Conservation (phyloP, 2,329 filamentous ascomycete species). For the Ascochyta fabae region DNA sequence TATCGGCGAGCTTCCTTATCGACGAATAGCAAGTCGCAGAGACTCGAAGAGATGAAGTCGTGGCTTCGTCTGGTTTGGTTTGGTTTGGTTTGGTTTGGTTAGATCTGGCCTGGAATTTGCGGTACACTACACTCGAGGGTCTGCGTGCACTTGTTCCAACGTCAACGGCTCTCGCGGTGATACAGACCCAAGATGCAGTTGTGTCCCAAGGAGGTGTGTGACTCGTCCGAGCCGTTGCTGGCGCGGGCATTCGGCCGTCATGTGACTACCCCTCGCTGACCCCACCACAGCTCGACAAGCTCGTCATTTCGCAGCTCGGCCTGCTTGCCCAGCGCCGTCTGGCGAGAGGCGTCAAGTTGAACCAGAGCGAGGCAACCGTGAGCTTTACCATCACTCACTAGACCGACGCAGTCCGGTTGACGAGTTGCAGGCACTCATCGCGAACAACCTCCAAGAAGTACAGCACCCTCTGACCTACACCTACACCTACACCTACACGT, state of each 20-base stretch:
- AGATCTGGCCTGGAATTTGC: not conserved
- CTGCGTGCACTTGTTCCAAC: constrained; percentile 4
- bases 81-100: constrained; percentile 9
- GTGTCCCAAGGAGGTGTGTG: constrained; percentile 48
- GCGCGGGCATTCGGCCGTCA: not conserved
- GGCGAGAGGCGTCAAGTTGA: constrained; percentile 85
- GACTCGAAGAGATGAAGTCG: not conserved
- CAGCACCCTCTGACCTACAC: not conserved
- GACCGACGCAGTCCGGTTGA: not conserved
- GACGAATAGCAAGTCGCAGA: constrained; percentile 7
- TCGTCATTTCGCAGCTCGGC: constrained; percentile 88
- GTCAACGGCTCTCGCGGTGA: not conserved
- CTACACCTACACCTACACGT: no score
- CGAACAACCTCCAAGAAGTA: constrained; percentile 87
- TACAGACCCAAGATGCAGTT: constrained; percentile 40
- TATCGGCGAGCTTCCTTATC: constrained; percentile 4
- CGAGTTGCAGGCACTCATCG: constrained; percentile 71
- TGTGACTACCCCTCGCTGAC: constrained; percentile 30
- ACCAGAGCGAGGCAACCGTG: constrained; percentile 87
- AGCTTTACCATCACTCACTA: constrained; percentile 7
- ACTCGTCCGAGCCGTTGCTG: constrained; percentile 1
- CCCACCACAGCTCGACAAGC: constrained; percentile 82
- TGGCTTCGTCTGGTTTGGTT: not conserved
- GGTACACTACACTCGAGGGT: not conserved
- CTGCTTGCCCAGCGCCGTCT: constrained; percentile 85